Base-by-base conservation (phyloP, 768 basidiomycete genomes). In the Suillus subluteus region DNA sequence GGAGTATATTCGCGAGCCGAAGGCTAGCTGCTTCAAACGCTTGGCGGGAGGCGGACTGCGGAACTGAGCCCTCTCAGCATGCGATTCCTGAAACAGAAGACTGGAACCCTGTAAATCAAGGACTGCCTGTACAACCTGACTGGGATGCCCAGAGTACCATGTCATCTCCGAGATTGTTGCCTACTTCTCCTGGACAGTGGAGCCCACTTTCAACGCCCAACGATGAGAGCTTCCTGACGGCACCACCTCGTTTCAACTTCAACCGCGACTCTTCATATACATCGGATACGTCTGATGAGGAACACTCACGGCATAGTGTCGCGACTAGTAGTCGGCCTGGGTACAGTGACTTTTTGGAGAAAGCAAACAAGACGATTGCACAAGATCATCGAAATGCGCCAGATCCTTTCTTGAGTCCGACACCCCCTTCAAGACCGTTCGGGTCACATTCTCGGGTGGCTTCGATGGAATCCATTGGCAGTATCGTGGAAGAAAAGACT, bases 401-500 rank as follows among this genome's bases (percentile, higher is more conserved):
- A 0, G 96, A 97, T 81, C 96, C 95, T 1, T 96, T 96, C 83
- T 77, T 95, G 54, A 92, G 95, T 43, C 40, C 40, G 12, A 82
- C 82, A 50, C 80, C 87, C 9, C 94, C 94, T 11, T 82, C 79
- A 38, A 84, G 86, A 67, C 94, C 95, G 1, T 96, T 97, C 77
- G 92, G 92, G 62, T 71, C 81, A 13, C 92, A 95, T 75, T 94
- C 92, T 50, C 85, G 95, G 6, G 85, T 87, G 7, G 89, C 90
- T 0, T 96, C 94, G 1, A 88, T 91, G n/a, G 96, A 97, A 72
- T 95, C 94, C 6, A 96, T 97, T 65, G 88, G 92, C 16, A 91
- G 93, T 4, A 95, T 97, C 63, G 91, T 95, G 38, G 94, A 96
- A 68, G 95, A 97, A 71, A 97, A 97, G 82, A 82, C 84, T 1